These are phyloP conservation scores for Exophiala oligosperma DNA, from an alignment of 2,329 filamentous ascomycete species.

Conservation along the genomic window DNA sequence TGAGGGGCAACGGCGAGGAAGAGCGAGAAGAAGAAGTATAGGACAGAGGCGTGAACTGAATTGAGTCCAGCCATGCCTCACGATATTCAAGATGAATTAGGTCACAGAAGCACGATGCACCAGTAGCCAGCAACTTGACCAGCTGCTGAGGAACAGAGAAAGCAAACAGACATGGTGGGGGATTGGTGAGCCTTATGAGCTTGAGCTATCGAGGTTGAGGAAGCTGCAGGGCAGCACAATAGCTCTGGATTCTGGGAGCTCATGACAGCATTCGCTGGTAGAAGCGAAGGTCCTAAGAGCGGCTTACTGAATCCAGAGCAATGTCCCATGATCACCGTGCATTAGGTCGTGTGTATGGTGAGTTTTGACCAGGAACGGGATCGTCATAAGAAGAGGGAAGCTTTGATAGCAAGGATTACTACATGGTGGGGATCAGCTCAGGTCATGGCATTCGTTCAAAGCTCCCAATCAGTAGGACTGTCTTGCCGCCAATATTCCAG, in stretches of 20 bases:
- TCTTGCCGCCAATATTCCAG: neutral
- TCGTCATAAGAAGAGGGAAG: neutral
- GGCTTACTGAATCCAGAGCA: conserved; percentile 20
- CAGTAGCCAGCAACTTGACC: neutral
- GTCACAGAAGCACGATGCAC: neutral
- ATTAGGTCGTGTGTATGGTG: neutral
- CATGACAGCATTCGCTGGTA: conserved; percentile 15
- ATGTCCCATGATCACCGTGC: conserved; percentile 24
- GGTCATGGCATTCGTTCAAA: neutral
- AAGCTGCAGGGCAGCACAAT: conserved; percentile 9
- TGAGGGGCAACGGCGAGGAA: conserved; percentile 17
- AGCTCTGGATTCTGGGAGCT: conserved; percentile 2
- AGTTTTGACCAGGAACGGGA: neutral
- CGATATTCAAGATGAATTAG: neutral
- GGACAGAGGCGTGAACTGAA: neutral
- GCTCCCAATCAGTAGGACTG: neutral
- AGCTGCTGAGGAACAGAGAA: conserved; percentile 5
- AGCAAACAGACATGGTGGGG: conserved; percentile 11
- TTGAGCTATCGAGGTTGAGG: conserved; percentile 10
- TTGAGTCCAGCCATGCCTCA: conserved; percentile 6
- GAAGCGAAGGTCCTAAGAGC: conserved; percentile 4
- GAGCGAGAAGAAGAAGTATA: conserved; percentile 13
- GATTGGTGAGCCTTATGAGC: conserved; percentile 21
- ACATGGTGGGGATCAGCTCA: neutral
- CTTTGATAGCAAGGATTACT: conserved; percentile 1